phyloP scores from a whole-genome alignment of 495 filamentous ascomycete genomes.

The Aspergillus diversus region DNA sequence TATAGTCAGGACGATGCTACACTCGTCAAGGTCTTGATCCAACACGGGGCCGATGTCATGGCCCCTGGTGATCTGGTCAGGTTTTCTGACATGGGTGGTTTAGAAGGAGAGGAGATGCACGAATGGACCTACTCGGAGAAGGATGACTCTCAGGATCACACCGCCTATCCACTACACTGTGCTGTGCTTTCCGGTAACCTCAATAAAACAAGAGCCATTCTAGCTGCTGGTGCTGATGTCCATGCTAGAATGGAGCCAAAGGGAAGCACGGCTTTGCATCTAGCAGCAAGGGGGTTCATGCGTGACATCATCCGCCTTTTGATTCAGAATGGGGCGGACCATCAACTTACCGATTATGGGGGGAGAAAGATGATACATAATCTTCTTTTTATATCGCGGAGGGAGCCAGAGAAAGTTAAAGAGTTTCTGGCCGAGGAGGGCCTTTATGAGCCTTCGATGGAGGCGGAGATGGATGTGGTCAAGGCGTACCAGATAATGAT shows the following conservation, averaged over 20 bases:
- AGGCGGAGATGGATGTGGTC: not conserved
- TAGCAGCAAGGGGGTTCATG: not conserved
- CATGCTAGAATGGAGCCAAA: not conserved
- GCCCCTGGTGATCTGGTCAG: not conserved
- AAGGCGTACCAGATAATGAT: not conserved
- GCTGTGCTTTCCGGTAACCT: not conserved
- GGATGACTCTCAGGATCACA: not conserved
- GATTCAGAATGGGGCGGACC: not conserved
- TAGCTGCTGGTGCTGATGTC: not conserved
- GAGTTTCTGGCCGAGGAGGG: not conserved
- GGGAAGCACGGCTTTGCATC: not conserved
- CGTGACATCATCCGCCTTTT: not conserved
- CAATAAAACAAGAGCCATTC: not conserved
- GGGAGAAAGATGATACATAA: not conserved
- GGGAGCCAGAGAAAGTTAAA: not conserved
- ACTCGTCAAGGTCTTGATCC: not conserved
- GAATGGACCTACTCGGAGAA: not conserved
- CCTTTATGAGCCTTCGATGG: not conserved
- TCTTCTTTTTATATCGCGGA: not conserved
- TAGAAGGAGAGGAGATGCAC: not conserved
- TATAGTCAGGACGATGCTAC: not conserved
- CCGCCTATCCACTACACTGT: too few species aligned
- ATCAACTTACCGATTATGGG: not conserved
- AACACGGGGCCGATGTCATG: constrained; percentile 2
- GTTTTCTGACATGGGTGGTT: not conserved